Base-by-base conservation (phyloP, 805 yeast species). In the Barnettozyma sp. region DNA sequence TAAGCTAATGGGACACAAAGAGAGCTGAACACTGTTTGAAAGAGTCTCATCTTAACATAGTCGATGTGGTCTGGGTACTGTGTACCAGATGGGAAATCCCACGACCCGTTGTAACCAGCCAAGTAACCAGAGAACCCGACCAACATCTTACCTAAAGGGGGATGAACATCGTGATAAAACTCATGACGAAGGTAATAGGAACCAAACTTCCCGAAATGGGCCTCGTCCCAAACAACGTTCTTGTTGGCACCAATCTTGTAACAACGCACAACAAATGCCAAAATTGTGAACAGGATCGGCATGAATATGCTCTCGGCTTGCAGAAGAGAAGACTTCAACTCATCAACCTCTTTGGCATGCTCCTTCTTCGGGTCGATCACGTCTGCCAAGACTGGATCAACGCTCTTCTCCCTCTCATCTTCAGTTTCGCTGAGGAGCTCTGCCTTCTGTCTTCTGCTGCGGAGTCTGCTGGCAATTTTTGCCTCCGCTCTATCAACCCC, bases 171-270 rank as follows among this genome's bases (percentile, higher is more conserved):
- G 56, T 85, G 94, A 59, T 88, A 90, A 56, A 83, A 86, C 52
- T 85, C 94, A 48, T 85, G 92, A 49, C 73, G 78, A 43, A 90
- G 66, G 60, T 90, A 90, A 58, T 85, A 81, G 10, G 95, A 80
- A 22, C 97, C 97, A 58, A 90, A 90, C 58, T 90, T 92, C 34
- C 97, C 98, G 59, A 90, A 90, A 65, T 88, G 96, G 26, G 96
- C 97, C 58, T 87, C 97, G 62, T 87, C 97, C 97, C 97, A 88
- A 31, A 92, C 92, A 21, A 92, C 97, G 38, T 71, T 68, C 38
- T 72, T 67, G 42, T 85, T 82, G 38, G 71, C 66, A 36, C 83
- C 82, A 47, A 90, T 81, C 43, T 71, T 66, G 63, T 83, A 78
- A 58, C 87, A 74, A 49, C 97, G 74, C 27, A 85, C 70, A 43